phyloP scores from a whole-genome alignment of 179 eudicot species.

The Patellifolia procumbens region DNA sequence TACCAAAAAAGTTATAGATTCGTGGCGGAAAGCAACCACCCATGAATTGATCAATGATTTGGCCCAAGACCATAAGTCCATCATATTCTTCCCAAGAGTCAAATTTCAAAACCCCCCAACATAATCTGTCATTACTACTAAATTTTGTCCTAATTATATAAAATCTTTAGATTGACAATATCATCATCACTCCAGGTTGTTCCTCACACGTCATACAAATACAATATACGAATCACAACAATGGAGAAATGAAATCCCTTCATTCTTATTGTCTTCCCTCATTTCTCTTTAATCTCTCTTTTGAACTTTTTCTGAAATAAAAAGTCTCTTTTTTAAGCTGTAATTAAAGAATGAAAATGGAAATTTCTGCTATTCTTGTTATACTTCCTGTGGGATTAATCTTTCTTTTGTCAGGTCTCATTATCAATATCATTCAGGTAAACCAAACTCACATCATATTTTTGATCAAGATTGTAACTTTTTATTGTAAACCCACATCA shows the following conservation, averaged over 20 bases:
- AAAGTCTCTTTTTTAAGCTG: background rate
- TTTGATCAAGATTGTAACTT: background rate
- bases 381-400: constrained; percentile 62
- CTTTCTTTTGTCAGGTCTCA: constrained; percentile 65
- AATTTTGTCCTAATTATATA: background rate
- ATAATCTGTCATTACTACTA: no score
- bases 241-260: background rate
- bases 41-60: background rate
- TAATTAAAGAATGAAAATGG: constrained; percentile 34
- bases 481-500: no score
- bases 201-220: constrained; percentile 17
- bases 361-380: constrained; percentile 59
- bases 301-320: background rate
- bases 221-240: background rate
- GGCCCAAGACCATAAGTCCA: background rate
- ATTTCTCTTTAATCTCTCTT: background rate
- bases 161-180: background rate
- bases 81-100: background rate
- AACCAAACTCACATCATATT: background rate
- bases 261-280: background rate
- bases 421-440: constrained; percentile 74
- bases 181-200: constrained; percentile 12
- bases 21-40: background rate
- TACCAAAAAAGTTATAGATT: background rate
- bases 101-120: background rate